Conservation (phyloP, 2,329 filamentous ascomycete species). For the Xylaria sp. region DNA sequence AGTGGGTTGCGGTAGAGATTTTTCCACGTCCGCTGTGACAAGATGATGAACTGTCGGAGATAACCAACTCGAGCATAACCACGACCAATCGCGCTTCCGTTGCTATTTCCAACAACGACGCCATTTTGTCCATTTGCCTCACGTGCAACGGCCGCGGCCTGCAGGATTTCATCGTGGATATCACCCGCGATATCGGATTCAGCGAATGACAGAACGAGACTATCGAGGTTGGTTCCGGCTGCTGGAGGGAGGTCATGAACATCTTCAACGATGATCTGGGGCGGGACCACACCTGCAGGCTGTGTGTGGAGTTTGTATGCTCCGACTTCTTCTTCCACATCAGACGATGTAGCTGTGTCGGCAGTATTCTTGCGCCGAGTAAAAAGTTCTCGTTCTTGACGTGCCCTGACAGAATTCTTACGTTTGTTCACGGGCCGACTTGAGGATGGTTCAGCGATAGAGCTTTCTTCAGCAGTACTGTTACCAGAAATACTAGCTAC, state of each 20-base stretch:
- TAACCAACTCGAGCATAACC: constrained; percentile 86
- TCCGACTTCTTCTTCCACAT: constrained; percentile 63
- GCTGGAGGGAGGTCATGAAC: constrained; percentile 69
- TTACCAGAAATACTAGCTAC: constrained; percentile 83
- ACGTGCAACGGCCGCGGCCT: constrained; percentile 71
- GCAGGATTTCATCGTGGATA: constrained; percentile 81
- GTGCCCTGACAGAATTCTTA: constrained; percentile 81
- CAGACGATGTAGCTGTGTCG: constrained; percentile 71
- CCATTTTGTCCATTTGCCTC: constrained; percentile 74
- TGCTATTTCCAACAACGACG: constrained; percentile 60
- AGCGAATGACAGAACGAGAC: constrained; percentile 79
- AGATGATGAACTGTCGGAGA: constrained; percentile 83
- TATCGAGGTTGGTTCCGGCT: constrained; percentile 82
- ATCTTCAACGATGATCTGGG: constrained; percentile 74
- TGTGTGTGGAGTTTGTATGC: constrained; percentile 64
- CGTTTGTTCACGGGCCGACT: constrained; percentile 75
- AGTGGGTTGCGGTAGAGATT: constrained; percentile 98
- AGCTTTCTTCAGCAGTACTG: constrained; percentile 76
- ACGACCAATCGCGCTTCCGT: constrained; percentile 71
- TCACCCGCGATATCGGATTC: constrained; percentile 79
- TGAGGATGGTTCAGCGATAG: constrained; percentile 65
- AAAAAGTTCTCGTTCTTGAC: constrained; percentile 90
- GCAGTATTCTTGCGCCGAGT: constrained; percentile 78
- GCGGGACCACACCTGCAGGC: constrained; percentile 56
- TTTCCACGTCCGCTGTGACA: constrained; percentile 92